Evolutionary conservation across 306 rosid species (phyloP).

Genomic region (Ochetophila trinervis): DNA sequence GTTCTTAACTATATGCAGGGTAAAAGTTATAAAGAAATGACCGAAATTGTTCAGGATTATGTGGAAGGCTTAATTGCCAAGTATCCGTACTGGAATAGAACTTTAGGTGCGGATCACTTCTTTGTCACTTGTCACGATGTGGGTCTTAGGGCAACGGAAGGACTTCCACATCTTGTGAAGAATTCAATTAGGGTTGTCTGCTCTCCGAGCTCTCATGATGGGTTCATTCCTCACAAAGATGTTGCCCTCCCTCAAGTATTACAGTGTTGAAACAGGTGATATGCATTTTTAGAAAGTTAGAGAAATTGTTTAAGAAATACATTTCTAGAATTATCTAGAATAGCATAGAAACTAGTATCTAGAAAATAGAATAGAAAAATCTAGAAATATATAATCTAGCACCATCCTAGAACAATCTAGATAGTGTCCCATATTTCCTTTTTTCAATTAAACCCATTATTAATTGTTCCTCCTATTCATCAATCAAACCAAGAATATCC

Average conservation of each 20-base stretch:
- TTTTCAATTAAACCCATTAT: no score
- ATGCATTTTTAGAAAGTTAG: no score
- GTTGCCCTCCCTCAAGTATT: slow-evolving; percentile 94
- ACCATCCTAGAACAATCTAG: no score
- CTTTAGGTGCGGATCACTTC: slow-evolving; percentile 94
- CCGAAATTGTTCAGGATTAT: slow-evolving; percentile 76
- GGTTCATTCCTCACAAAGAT: slow-evolving; percentile 96
- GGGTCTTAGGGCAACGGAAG: slow-evolving; percentile 95
- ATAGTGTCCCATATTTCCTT: no score
- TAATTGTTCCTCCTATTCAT: no score
- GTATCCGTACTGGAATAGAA: slow-evolving; percentile 98
- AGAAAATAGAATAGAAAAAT: no score
- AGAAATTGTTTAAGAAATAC: no score
- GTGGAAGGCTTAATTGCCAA: slow-evolving; percentile 80
- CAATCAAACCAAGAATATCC: no score
- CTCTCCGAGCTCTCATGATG: slow-evolving; percentile 94
- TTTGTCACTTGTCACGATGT: slow-evolving; percentile 98
- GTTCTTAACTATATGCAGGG: slow-evolving; percentile 55
- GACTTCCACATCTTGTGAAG: slow-evolving; percentile 73
- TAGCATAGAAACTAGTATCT: no score
- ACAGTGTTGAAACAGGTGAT: no score
- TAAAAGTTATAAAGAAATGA: slow-evolving; percentile 88
- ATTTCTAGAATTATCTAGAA: no score
- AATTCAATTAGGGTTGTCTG: slow-evolving; percentile 93
- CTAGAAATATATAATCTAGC: no score